Evolutionary conservation across 495 filamentous ascomycete genomes (phyloP).

Genomic region (Apodospora peruviana): DNA sequence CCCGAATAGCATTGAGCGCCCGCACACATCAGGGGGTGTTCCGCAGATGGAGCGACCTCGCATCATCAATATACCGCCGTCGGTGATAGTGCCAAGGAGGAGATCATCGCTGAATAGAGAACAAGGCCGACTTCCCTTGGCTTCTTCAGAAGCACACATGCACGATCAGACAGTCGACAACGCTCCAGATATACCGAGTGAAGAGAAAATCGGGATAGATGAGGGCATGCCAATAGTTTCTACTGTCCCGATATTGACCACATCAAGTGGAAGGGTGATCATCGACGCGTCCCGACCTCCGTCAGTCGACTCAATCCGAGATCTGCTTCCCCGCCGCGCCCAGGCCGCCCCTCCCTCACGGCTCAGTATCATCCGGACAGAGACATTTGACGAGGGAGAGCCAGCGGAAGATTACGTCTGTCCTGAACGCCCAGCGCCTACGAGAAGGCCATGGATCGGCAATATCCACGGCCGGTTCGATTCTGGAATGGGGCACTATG

Average conservation of each 20-base stretch:
- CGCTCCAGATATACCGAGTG: too few species aligned
- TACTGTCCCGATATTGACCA: constrained; percentile 9
- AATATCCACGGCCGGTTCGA: not conserved
- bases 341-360: not conserved
- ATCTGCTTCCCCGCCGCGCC: not conserved
- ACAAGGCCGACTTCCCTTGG: not conserved
- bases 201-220: too few species aligned
- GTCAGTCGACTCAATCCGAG: not conserved
- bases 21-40: constrained; percentile 10
- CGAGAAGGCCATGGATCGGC: not conserved
- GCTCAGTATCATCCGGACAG: not conserved
- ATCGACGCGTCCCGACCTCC: constrained; percentile 16
- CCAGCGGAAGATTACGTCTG: not conserved
- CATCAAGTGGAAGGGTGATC: constrained; percentile 12
- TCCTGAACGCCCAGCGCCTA: not conserved
- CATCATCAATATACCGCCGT: constrained; percentile 21
- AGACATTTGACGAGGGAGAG: not conserved
- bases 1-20: constrained; percentile 3
- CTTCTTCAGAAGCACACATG: too few species aligned
- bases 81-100: constrained; percentile 8
- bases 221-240: too few species aligned
- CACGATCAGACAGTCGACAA: too few species aligned
- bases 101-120: constrained; percentile 9
- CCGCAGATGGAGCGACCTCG: constrained; percentile 11
- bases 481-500: not conserved